Evolutionary conservation across 2,329 filamentous ascomycete species (phyloP), one percentile per base, ranked within the genome.

Genomic region (Fusarium sambucinum): DNA sequence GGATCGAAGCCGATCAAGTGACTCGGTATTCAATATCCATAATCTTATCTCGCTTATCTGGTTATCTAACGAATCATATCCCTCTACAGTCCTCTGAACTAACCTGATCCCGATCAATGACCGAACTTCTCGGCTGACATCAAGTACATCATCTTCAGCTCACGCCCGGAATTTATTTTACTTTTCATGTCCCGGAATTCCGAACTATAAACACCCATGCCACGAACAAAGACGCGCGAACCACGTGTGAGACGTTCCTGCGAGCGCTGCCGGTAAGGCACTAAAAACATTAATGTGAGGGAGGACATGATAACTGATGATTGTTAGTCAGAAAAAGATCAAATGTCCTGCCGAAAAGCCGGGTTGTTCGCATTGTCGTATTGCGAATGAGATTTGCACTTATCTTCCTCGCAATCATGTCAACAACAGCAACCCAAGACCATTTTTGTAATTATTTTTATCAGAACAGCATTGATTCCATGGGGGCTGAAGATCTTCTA

Each of bases 281-380:
- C 5, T 5, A 4, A 29, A 6, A 19, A 19, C 4, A 10, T 21
- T 10, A 2, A 7, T 21, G 19, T 14, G 6, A 14, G 7, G 13
- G 6, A 14, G 7, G 13, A 14, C 12, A 38, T 4, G 19, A 19
- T 21, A 9, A 38, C 21, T 5, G 21, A 38, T 21, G 27, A 9
- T 27, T 27, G 27, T 16, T 7, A 47, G 71, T 3, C 59, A 72
- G 17, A 73, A 73, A 40, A 73, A 73, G 51, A 71, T 71, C 2
- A 73, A 73, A 46, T 73, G 71, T 13, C 69, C 71, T 5, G 67
- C 71, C 25, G 71, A 73, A 46, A 73, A 73, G 30, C 71, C 71
- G 1, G 55, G 21, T 0, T 73, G 71, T 42, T 72, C 71, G 4
- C 70, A 71, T 40, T 73, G 71, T 27, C 57, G 54, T 8, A 55